Evolutionary conservation across 2,329 filamentous ascomycete species (phyloP).

Genomic region (Lecanicillium sp.): DNA sequence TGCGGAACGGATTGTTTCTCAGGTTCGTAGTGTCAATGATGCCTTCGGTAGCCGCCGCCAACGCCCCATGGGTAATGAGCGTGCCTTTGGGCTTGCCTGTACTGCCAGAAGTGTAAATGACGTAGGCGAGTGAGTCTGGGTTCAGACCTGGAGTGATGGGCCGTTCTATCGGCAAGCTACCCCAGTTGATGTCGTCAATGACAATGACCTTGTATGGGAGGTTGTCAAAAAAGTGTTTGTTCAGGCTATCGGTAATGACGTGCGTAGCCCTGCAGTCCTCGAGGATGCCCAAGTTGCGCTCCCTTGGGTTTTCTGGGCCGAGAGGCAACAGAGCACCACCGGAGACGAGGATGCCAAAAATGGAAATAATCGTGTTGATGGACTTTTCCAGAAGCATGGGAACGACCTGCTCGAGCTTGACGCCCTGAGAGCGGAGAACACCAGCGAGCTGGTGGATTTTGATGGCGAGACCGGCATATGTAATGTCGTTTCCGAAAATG

Average conservation of each 20-base stretch:
- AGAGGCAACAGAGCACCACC: constrained; percentile 19
- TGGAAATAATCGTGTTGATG: constrained; percentile 16
- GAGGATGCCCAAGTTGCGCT: constrained; percentile 19
- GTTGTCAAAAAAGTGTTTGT: too few species aligned
- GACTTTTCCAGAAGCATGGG: constrained; percentile 17
- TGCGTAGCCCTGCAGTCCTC: constrained; percentile 15
- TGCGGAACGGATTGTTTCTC: constrained; percentile 1
- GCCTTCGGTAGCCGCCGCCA: background rate
- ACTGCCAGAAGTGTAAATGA: constrained; percentile 18
- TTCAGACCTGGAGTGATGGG: background rate
- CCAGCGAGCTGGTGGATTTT: too few species aligned
- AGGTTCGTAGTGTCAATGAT: background rate
- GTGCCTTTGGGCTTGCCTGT: constrained; percentile 19
- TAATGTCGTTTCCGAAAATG: too few species aligned
- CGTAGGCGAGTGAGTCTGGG: constrained; percentile 3
- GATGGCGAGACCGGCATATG: too few species aligned
- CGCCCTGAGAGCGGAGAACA: constrained; percentile 10
- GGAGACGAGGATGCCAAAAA: constrained; percentile 18
- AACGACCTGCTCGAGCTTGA: constrained; percentile 3
- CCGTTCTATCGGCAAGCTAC: background rate
- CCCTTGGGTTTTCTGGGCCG: constrained; percentile 18
- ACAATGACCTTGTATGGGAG: too few species aligned
- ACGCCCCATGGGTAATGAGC: background rate
- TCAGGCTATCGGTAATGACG: constrained; percentile 10
- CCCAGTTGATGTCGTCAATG: background rate